Evolutionary conservation across 345 rosid species (phyloP), one percentile per base, ranked within the genome.

Genomic region (Passiflora organensis): DNA sequence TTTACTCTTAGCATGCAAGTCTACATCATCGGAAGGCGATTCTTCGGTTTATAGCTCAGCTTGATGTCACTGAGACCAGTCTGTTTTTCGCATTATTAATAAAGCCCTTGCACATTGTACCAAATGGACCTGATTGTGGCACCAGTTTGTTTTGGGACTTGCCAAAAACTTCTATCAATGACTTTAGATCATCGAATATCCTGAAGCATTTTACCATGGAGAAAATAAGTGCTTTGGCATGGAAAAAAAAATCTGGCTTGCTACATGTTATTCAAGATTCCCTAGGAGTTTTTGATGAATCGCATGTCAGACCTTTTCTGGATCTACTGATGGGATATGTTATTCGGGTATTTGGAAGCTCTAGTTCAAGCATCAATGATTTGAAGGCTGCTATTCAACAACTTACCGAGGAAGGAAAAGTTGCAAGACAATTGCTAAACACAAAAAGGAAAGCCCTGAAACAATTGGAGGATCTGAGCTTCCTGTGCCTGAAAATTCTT

Each of bases 321-420:
- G 75, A 81, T 71, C 73, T 89, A 45, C 59, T 93, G 60, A 85
- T 86, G 87, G 97, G 95, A 56, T 84, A 82, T 76, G 89, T 84
- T 73, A 87, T 82, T 47, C 85, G 82, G 60, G 70, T 93, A 43
- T 43, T 93, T 75, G 64, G 60, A 32, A 81, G 86, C 68, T 80
- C 75, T 57, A 63, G 76, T 66, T 67, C 58, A 59, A 60, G 72
- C 69, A 64, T 78, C 52, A 75, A 70, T 54, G 66, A 34, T 68
- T 76, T 71, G 25, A 79, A 68, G 61, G 63, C 43, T 58, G 52
- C 24, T 10, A 69, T 42, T 20, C 18, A 16, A 18, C 14, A 13
- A 23, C 48, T 44, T 44, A 18, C 19, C 17, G 48, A 44, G 8
- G 34, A 28, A 8, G 34, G 34, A 28, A 28, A 28, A 28, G 34